phyloP scores from a whole-genome alignment of 2,329 filamentous ascomycete genomes.

The Trichoderma afroharzianum region DNA sequence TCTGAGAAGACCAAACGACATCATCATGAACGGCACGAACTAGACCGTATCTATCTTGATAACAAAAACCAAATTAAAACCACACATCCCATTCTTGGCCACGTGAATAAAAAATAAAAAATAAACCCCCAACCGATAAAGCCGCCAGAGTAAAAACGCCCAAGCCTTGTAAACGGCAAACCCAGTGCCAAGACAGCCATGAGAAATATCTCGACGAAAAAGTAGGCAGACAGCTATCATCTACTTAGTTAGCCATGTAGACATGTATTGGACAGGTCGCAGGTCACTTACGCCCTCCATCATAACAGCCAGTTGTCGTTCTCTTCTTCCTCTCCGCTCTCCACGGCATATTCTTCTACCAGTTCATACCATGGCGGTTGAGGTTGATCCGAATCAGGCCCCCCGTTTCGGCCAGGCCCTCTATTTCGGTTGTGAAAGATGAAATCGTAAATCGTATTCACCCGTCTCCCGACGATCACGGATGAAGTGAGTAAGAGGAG shows the following conservation, averaged over 20 bases:
- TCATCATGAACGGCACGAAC: background rate
- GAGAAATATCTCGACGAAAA: background rate
- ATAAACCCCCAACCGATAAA: background rate
- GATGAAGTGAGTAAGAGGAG: background rate
- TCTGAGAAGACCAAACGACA: background rate
- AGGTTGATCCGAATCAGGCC: background rate
- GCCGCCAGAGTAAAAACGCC: background rate
- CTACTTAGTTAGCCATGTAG: background rate
- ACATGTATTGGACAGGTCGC: accelerated
- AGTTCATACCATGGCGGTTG: background rate
- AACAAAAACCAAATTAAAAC: background rate
- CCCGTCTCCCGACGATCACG: background rate
- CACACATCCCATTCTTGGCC: background rate
- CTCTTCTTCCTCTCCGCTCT: background rate
- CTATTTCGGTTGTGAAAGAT: background rate
- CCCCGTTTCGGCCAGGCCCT: background rate
- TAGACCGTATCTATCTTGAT: background rate
- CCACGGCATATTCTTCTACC: background rate
- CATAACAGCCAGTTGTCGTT: background rate
- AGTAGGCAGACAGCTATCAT: background rate
- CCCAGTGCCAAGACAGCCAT: background rate
- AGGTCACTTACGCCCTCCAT: background rate
- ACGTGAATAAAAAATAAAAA: background rate
- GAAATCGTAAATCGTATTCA: background rate
- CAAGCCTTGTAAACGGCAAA: background rate